Percentiles rank a stretch among this genome's conserved stretches.
phyloP scores from a whole-genome alignment of 495 filamentous ascomycete genomes.

The Glarea lozoyensis region DNA sequence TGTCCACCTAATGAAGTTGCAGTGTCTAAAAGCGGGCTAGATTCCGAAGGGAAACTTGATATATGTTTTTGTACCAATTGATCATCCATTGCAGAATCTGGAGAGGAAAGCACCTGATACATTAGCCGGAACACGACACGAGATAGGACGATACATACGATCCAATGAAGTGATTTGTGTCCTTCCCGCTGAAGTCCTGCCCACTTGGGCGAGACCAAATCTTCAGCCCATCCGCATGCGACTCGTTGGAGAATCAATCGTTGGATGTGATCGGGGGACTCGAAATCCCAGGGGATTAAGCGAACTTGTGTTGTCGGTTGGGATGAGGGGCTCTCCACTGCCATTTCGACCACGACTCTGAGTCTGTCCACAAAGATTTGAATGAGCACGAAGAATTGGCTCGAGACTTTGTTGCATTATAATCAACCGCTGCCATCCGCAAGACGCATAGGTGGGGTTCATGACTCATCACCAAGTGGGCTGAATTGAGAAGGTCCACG shows the following conservation, averaged over 20 bases:
- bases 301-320: no score
- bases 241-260: slow-evolving; percentile 28
- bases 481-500: no score
- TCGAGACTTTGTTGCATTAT: no score
- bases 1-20: slow-evolving; percentile 21
- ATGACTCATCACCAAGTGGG: no score
- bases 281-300: slow-evolving; percentile 30
- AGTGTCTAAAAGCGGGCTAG: slow-evolving; percentile 22
- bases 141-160: slow-evolving; percentile 10
- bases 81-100: not conserved
- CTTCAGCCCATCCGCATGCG: slow-evolving; percentile 27
- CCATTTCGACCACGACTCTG: no score
- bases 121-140: not conserved
- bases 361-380: no score
- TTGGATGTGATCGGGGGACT: slow-evolving; percentile 22
- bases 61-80: slow-evolving; percentile 4
- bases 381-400: no score
- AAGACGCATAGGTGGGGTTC: no score
- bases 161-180: slow-evolving; percentile 11
- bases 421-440: no score
- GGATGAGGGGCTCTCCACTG: no score
- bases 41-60: slow-evolving; percentile 17
- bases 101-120: not conserved
- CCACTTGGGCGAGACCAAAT: slow-evolving; percentile 20
- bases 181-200: slow-evolving; percentile 2